Evolutionary conservation across 108 stramenopile species (phyloP).

Genomic region (Aurantiochytrium sp.): DNA sequence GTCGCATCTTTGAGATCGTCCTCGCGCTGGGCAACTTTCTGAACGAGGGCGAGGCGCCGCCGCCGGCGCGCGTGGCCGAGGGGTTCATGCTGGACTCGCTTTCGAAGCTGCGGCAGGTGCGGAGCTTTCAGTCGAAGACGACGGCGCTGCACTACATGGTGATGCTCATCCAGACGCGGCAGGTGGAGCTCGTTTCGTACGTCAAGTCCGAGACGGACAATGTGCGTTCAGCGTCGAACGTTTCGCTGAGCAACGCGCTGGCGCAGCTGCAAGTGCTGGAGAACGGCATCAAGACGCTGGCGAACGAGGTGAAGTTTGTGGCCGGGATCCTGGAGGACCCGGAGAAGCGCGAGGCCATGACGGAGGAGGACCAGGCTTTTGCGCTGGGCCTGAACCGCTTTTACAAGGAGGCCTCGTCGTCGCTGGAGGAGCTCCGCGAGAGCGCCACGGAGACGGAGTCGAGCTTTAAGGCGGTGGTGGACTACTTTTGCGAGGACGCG

Average conservation of each 20-base stretch:
- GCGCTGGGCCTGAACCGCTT: conserved; percentile 6
- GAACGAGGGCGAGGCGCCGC: neutral
- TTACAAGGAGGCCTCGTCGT: neutral
- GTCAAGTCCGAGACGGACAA: conserved; percentile 14
- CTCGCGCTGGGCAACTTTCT: neutral
- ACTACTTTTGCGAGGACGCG: conserved; percentile 25
- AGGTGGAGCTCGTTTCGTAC: neutral
- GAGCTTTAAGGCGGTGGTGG: neutral
- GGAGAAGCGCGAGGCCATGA: neutral
- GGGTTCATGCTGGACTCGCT: neutral
- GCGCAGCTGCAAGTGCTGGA: conserved; percentile 25
- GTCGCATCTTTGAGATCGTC: neutral
- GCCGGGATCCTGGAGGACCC: neutral
- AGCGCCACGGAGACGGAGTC: neutral
- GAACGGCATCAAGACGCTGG: neutral
- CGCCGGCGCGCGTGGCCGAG: neutral
- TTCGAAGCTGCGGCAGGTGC: neutral
- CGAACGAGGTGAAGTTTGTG: neutral
- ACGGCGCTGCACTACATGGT: conserved; percentile 20
- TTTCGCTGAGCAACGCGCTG: neutral
- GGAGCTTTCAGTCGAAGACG: neutral
- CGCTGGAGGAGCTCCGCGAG: neutral
- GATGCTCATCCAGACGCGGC: neutral
- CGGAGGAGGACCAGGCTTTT: conserved; percentile 23
- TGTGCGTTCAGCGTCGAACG: neutral